These are phyloP conservation scores for Phoma sp. DNA, from an alignment of 2,329 filamentous ascomycete genomes.

Conservation along the genomic window DNA sequence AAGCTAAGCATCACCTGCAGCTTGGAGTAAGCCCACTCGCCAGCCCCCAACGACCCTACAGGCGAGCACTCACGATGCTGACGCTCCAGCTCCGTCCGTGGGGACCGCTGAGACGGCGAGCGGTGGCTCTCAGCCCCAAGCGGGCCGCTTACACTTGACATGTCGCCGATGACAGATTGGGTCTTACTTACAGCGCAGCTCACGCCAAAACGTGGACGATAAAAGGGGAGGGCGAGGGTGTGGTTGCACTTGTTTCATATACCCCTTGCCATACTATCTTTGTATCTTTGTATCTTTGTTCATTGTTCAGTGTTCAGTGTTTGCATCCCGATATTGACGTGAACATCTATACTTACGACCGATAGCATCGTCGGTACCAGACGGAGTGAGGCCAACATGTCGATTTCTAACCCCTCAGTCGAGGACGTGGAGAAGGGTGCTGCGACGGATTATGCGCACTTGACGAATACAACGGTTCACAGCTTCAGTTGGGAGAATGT, in stretches of 20 bases:
- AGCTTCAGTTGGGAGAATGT: constrained; percentile 72
- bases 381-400: constrained; percentile 17
- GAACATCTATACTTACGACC: neutral
- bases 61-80: neutral
- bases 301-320: neutral
- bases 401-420: constrained; percentile 15
- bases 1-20: constrained; percentile 1
- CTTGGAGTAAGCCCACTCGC: constrained; percentile 7
- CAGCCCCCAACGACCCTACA: constrained; percentile 7
- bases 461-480: constrained; percentile 69
- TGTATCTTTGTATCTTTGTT: neutral
- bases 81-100: neutral
- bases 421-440: constrained; percentile 57
- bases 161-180: constrained; percentile 14
- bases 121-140: neutral
- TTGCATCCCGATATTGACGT: neutral
- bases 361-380: no score
- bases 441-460: constrained; percentile 57
- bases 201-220: neutral
- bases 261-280: neutral
- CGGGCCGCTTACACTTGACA: constrained; percentile 7
- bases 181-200: neutral
- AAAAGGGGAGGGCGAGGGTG: neutral
- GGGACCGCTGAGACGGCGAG: constrained; percentile 1
- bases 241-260: constrained; percentile 10